phyloP scores from a whole-genome alignment of 225 moss, liverwort and hornwort species.

The Bryoerythrophyllum caledonicum region DNA sequence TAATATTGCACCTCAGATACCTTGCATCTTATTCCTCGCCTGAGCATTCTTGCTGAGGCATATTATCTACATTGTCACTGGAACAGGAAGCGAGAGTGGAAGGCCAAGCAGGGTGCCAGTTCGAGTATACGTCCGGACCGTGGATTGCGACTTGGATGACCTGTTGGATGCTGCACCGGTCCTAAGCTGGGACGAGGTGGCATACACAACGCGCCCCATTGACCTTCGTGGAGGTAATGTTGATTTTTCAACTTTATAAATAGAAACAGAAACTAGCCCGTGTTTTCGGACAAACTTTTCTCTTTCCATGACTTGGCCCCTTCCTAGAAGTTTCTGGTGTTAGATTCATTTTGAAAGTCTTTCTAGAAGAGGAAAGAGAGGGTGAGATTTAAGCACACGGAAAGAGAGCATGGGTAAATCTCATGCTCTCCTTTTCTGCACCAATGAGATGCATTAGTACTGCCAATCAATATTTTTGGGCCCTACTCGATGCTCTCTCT shows the following conservation, averaged over 20 bases:
- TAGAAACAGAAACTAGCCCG: too few relatives aligned
- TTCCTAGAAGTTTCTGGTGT: too few relatives aligned
- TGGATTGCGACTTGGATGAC: constrained; percentile 71
- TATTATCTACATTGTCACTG: constrained; percentile 13
- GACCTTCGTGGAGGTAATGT: constrained; percentile 74
- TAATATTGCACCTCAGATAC: neutral
- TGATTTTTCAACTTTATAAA: neutral
- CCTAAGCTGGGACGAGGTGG: constrained; percentile 84
- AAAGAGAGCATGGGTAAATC: too few relatives aligned
- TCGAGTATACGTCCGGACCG: constrained; percentile 74
- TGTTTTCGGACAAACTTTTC: too few relatives aligned
- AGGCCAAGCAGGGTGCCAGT: constrained; percentile 76
- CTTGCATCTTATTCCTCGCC: neutral
- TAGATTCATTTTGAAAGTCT: neutral
- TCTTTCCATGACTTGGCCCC: too few relatives aligned
- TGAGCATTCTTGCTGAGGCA: constrained; percentile 12
- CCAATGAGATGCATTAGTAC: too few relatives aligned
- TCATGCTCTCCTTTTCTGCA: too few relatives aligned
- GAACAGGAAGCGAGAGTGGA: constrained; percentile 67
- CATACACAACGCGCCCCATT: constrained; percentile 74
- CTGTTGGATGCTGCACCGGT: constrained; percentile 70
- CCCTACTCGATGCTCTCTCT: too few relatives aligned
- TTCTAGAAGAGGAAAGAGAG: too few relatives aligned
- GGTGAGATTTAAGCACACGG: too few relatives aligned
- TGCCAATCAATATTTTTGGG: too few relatives aligned